Conservation (phyloP, 306 rosid genomes). For the Echinosophora koreensis region DNA sequence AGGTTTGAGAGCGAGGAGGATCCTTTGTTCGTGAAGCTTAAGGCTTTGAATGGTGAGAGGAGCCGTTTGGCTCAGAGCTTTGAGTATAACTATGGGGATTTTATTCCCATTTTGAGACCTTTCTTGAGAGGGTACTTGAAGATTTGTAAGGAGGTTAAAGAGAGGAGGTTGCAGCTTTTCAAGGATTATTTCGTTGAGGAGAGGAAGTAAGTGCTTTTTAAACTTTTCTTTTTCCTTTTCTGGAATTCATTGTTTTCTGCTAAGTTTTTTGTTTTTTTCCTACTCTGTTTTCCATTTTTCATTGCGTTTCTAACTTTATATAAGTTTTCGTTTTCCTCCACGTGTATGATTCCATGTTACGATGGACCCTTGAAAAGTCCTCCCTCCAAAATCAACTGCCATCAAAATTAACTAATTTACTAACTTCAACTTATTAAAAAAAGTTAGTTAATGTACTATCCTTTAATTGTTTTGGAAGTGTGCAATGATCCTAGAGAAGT, state of each 20-base stretch:
- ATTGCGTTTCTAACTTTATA: background rate
- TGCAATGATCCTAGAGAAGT: no score
- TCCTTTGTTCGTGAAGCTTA: slow-evolving; percentile 65
- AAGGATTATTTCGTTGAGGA: slow-evolving; percentile 85
- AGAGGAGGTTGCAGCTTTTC: slow-evolving; percentile 75
- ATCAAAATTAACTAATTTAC: no score
- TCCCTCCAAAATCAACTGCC: no score
- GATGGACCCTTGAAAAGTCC: background rate
- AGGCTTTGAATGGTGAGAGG: slow-evolving; percentile 77
- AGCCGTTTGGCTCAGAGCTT: slow-evolving; percentile 93
- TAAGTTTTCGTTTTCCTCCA: background rate
- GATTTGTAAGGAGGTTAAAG: slow-evolving; percentile 87
- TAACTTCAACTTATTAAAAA: no score
- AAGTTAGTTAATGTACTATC: no score
- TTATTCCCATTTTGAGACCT: slow-evolving; percentile 88
- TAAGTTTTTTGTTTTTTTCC: no score
- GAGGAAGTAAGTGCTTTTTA: slow-evolving; percentile 69
- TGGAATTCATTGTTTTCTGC: no score
- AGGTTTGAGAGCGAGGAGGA: slow-evolving; percentile 85
- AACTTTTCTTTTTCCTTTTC: no score
- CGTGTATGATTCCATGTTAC: background rate
- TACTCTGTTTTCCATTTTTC: no score
- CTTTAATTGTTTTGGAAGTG: no score
- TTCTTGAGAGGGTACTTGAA: slow-evolving; percentile 80
- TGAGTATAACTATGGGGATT: slow-evolving; percentile 88